Percentiles rank a stretch among this genome's conserved stretches.
Evolutionary conservation across 768 basidiomycete genomes (phyloP).

Genomic region (Cubamyces sp.): DNA sequence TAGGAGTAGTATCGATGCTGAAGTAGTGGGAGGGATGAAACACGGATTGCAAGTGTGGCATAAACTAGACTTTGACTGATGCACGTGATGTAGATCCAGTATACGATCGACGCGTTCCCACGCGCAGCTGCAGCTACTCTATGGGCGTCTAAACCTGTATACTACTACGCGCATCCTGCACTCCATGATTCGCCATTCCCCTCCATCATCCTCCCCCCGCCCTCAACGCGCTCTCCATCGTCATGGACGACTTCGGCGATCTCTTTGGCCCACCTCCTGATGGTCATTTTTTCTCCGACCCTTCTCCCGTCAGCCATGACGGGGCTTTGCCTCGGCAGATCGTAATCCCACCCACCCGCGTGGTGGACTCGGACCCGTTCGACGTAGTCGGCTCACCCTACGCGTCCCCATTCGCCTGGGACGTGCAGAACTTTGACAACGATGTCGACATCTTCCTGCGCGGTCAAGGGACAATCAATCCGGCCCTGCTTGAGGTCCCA

Average conservation of each 20-base stretch:
- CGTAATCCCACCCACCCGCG: neutral
- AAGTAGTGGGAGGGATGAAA: no score
- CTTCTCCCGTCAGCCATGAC: neutral
- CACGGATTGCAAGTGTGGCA: no score
- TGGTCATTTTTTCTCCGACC: no score
- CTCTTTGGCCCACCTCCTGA: neutral
- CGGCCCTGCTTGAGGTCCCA: neutral
- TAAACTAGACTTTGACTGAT: no score
- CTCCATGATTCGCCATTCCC: neutral
- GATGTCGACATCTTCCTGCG: neutral
- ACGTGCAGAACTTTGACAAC: neutral
- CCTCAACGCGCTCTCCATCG: neutral
- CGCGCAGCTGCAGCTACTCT: neutral
- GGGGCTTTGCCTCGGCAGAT: conserved; percentile 7
- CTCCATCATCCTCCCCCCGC: neutral
- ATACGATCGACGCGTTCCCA: no score
- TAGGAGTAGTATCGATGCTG: no score
- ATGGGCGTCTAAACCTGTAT: neutral
- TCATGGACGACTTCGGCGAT: neutral
- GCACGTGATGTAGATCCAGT: no score
- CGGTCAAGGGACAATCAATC: neutral
- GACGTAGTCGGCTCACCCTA: no score
- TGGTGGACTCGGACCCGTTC: neutral
- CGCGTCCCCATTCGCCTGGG: neutral
- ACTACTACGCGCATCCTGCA: neutral